Evolutionary conservation across 805 yeast genomes (phyloP).

Genomic region (Tetrapisispora nanseiensis): DNA sequence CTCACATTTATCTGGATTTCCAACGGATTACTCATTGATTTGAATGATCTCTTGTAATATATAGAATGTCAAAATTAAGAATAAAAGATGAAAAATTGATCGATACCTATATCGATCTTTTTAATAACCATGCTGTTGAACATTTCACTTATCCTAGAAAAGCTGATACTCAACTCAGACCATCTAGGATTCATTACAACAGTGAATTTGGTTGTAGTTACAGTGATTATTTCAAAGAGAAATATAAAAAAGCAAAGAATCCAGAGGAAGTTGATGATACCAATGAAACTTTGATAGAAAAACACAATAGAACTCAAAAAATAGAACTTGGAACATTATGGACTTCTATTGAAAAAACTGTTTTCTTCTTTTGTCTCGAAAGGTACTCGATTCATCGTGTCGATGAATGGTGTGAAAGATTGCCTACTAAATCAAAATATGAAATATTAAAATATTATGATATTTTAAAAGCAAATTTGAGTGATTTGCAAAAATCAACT

Average conservation of each 20-base stretch:
- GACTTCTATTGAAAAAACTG: constrained; percentile 22
- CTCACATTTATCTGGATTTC: too few species aligned
- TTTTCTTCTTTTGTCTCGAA: constrained; percentile 22
- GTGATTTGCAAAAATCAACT: constrained; percentile 8
- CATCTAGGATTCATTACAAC: not conserved
- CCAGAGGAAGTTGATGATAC: constrained; percentile 3
- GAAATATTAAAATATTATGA: constrained; percentile 23
- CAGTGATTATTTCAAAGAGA: not conserved
- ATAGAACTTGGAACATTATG: constrained; percentile 20
- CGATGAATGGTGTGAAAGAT: constrained; percentile 20
- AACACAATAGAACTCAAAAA: constrained; percentile 5
- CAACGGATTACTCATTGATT: too few species aligned
- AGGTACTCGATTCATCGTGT: constrained; percentile 26
- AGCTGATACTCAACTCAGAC: constrained; percentile 1
- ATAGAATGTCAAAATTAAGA: not conserved
- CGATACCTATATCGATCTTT: not conserved
- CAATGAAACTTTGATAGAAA: constrained; percentile 6
- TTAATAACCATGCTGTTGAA: not conserved
- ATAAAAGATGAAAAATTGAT: not conserved
- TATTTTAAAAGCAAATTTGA: constrained; percentile 15
- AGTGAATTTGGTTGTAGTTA: not conserved
- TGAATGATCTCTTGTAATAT: not conserved
- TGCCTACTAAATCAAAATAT: constrained; percentile 19
- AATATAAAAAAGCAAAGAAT: not conserved
- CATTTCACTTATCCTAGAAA: not conserved